Base-by-base conservation (phyloP, 2,329 filamentous ascomycete species). In the Penicillium sp. region DNA sequence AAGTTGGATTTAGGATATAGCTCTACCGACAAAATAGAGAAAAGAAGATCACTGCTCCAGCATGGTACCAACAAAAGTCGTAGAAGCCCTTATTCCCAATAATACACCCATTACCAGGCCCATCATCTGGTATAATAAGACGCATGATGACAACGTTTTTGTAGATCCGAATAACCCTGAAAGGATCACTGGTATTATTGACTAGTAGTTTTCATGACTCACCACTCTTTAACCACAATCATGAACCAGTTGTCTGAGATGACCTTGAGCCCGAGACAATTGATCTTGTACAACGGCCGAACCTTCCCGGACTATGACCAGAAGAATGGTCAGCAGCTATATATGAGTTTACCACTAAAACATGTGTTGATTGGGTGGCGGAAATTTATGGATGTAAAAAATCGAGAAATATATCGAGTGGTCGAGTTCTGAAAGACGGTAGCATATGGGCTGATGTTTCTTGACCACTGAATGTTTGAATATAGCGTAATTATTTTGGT, bases 401-500 rank as follows among this genome's bases (percentile, higher is more conserved):
- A 68, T 57, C 64, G 68, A 45, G 66, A 68, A n/a, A 44, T 72
- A 13, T 70, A 73, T 66, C 54, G 46, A 56, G 63, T 51, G 47
- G 57, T 72, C 47, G 62, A 70, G 52, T 71, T 71, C 44, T 64
- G 64, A 63, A 67, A 67, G 59, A 72, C 65, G 8, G 48, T 66
- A 60, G 61, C 69, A 0, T 73, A 67, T 26, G 67, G 71, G 15
- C 49, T 75, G 47, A 70, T 73, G 29, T 73, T 72, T 58, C 71
- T 74, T 64, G 69, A 66, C 8, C 69, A 70, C 38, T 66, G 66
- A 2, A 73, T 73, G 66, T 74, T 74, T n/a, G 65, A 73, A 65
- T 73, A 73, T 56, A 69, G 71, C 41, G 71, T 64, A 66, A 60
- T 74, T 70, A 13, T 73, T 64, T 56, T 73, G 68, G 68, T 71